Evolutionary conservation across 768 basidiomycete genomes (phyloP), one percentile per base, ranked within the genome.

Genomic region (Mycena capillaripes): DNA sequence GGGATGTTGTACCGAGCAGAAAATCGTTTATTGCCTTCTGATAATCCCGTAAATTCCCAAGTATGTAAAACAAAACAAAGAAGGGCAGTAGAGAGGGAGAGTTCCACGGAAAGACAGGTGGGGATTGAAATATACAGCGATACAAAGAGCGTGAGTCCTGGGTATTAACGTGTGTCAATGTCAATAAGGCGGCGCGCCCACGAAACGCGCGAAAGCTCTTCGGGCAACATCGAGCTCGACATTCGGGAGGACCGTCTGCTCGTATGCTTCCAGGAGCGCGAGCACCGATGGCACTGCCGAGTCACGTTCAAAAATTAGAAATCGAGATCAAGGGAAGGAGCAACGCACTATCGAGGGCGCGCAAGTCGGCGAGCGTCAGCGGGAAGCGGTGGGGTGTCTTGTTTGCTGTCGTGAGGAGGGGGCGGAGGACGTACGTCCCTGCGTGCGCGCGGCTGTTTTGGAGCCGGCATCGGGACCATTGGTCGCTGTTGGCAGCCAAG

Each of bases 401-500:
- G 57, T 62, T 71, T 11, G 64, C 42, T 16, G 70, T 36, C 34
- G 70, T 66, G 21, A 71, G 70, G 23, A 71, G 64, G 21, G 64
- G 70, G 6, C 64, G 70, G 19, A 71, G 70, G 40, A 60, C 44
- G 59, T 71, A 58, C 42, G 32, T 29, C 17, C 57, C 64, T 11
- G 40, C 11, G 30, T 38, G 48, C 19, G 58, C 70, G 38, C 70
- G 70, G 52, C 64, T 23, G 50, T 71, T 71, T 23, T 71, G 64
- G 16, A 71, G 70, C 23, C 70, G 70, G 52, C 64, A 66, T 59
- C 62, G 60, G 2, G 64, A 66, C 70, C 70, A 66, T 62, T 71
- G 70, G 58, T 71, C 64, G 64, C 70, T 71, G 59, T 17, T 12
- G 6, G 23, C 5, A 12, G 36, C 11, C 19, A 36, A 8, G 8